Base-by-base conservation (phyloP, 805 yeast genomes). In the Starmerella bombi region DNA sequence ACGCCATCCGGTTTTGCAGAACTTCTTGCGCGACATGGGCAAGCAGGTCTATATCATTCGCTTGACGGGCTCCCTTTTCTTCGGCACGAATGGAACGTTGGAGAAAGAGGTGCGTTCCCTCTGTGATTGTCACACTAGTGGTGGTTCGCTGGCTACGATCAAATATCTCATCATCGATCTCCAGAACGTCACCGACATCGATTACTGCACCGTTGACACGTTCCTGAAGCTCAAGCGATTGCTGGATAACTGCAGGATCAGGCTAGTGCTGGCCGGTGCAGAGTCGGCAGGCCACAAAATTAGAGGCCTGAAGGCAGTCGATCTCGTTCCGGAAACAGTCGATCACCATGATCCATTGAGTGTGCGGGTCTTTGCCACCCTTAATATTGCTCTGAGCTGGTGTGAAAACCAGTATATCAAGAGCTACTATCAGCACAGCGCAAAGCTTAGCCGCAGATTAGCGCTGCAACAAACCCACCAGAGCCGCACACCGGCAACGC, bases 191-290 rank as follows among this genome's bases (percentile, higher is more conserved):
- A 69, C 48, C 53, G 73, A 73, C 35, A 74, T 91, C 48, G 98
- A 91, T 60, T 91, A 81, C 53, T 80, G 94, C 34, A 96, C 97
- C 0, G 94, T 95, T 8, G 97, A 91, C 59, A 94, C 96, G 0
- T 82, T 91, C 57, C 75, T 85, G 50, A 68, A 95, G 51, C 79
- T 91, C 45, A 75, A 82, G 56, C 78, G 93, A 47, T 70, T 86
- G 52, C 64, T 84, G 15, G 72, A 72, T 43, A 77, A 80, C 17
- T 77, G 75, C 46, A 67, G 69, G 38, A 78, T 88, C 15, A 78
- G 73, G 48, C 61, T 91, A 55, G 71, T 86, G 20, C 69, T 91
- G 23, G 77, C 93, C 1, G 82, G 94, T 1, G 83, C 88, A 22
- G 63, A 66, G 9, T 78, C 75, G 32, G 70, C 74, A 33, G 80